phyloP scores from a whole-genome alignment of 169 alveolate genomes.

The Perkinsus chesapeaki region DNA sequence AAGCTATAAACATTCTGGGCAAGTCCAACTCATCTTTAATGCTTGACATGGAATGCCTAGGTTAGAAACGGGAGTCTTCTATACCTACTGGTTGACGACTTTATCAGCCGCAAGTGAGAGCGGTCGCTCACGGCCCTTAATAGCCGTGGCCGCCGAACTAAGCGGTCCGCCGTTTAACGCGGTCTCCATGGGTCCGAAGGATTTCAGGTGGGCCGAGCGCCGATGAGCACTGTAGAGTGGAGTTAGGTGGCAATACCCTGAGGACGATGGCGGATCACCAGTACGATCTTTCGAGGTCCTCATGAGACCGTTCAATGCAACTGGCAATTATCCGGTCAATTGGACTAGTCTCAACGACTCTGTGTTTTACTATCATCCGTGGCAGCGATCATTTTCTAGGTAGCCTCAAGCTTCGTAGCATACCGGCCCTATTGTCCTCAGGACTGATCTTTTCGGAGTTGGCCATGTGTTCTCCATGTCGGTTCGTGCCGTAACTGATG shows the following conservation, averaged over 20 bases:
- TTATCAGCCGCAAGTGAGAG: neutral
- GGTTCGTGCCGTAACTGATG: neutral
- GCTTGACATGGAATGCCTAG: neutral
- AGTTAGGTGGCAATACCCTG: neutral
- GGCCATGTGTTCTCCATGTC: neutral
- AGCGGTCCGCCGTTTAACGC: neutral
- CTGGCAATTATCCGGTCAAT: neutral
- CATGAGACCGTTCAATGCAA: neutral
- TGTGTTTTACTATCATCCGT: neutral
- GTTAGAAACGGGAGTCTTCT: neutral
- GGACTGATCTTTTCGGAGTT: neutral
- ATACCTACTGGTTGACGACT: neutral
- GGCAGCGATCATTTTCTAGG: neutral
- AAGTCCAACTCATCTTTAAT: neutral
- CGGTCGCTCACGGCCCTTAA: neutral
- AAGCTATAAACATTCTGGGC: neutral
- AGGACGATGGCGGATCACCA: neutral
- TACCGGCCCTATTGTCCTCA: neutral
- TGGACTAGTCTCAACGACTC: neutral
- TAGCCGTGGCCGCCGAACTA: neutral
- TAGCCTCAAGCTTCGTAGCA: neutral
- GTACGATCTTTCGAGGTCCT: neutral
- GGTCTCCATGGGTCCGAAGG: neutral
- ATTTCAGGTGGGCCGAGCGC: neutral
- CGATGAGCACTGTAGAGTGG: neutral